Evolutionary conservation across 805 yeast genomes (phyloP), one percentile per base, ranked within the genome.

Genomic region (Nakazawaea anatomiae): DNA sequence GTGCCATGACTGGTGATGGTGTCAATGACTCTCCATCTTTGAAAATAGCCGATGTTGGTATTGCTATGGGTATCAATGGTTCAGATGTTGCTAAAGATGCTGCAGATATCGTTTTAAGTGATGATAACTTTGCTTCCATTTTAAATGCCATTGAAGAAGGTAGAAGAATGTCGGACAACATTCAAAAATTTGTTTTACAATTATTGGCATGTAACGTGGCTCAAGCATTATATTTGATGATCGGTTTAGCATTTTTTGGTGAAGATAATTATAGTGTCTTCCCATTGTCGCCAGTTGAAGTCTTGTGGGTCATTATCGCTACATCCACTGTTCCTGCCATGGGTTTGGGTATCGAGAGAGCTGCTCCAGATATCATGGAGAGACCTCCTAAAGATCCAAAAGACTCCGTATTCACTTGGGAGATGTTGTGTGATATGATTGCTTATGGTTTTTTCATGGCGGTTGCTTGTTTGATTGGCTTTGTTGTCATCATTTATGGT

Each of bases 41-140:
- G 66, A 85, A 85, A 63, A 80, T 73, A 56, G 85, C 92, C 4
- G 90, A 86, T 65, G 88, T 86, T 51, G 92, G 92, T 57, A 85
- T 86, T 64, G 89, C 92, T 9, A 86, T 86, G 92, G 92, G 92
- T 44, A 72, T 80, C 69, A 79, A 84, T 54, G 92, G 92, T 5
- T 82, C 88, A 10, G 92, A 86, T 69, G 92, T 86, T 40, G 92
- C 92, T n/a, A 86, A 86, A 64, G 89, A 85, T 63, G 89, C 90
- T 5, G 75, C 87, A 43, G 92, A 86, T 64, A 84, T 86, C 64
- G 87, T 86, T 14, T 73, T 86, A 47, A 76, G 85, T 27, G 92
- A 86, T 63, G 83, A 87, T 69, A 86, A 86, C 65, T 86, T 86
- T 67, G 87, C 91, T 4, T 84, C 91, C 14, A 86, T 86, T 61